These are phyloP conservation scores for Piedraia hortae DNA, from an alignment of 2,329 filamentous ascomycete species.

Conservation along the genomic window DNA sequence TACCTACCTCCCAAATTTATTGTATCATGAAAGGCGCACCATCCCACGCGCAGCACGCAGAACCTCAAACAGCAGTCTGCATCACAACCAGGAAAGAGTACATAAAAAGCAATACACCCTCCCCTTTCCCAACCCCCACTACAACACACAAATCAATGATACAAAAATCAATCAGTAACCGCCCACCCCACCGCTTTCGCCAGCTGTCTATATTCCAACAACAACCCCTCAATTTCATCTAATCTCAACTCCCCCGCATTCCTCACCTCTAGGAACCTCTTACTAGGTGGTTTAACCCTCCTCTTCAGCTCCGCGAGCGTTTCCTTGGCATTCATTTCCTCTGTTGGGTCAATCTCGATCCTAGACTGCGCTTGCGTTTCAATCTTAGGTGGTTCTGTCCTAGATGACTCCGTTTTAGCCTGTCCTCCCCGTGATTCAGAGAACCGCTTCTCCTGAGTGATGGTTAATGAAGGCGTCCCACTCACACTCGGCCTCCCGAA, in stretches of 20 bases:
- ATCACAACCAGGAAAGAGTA: too few relatives aligned
- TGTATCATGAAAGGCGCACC: too few relatives aligned
- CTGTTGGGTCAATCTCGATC: conserved; percentile 2
- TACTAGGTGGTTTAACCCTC: conserved; percentile 20
- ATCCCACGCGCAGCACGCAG: too few relatives aligned
- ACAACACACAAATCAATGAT: too few relatives aligned
- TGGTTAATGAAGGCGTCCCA: conserved; percentile 3
- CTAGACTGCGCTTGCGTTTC: conserved; percentile 1
- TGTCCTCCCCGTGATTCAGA: neutral
- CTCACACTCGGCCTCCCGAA: conserved; percentile 12
- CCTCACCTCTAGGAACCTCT: conserved; percentile 20
- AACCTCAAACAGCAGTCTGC: too few relatives aligned
- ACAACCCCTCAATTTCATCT: conserved; percentile 21
- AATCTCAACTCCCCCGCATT: conserved; percentile 19
- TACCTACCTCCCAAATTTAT: too few relatives aligned
- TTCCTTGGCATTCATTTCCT: conserved; percentile 15
- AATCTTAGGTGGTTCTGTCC: conserved; percentile 1
- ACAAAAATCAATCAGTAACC: conserved; percentile 7
- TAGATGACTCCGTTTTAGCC: too few relatives aligned
- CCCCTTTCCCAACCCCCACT: too few relatives aligned
- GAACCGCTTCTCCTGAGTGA: neutral
- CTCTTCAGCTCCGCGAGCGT: conserved; percentile 18
- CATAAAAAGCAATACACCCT: too few relatives aligned
- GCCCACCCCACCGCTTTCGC: conserved; percentile 18
- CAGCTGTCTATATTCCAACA: conserved; percentile 15